phyloP scores from a whole-genome alignment of 805 yeast species.

The Candida koratica region DNA sequence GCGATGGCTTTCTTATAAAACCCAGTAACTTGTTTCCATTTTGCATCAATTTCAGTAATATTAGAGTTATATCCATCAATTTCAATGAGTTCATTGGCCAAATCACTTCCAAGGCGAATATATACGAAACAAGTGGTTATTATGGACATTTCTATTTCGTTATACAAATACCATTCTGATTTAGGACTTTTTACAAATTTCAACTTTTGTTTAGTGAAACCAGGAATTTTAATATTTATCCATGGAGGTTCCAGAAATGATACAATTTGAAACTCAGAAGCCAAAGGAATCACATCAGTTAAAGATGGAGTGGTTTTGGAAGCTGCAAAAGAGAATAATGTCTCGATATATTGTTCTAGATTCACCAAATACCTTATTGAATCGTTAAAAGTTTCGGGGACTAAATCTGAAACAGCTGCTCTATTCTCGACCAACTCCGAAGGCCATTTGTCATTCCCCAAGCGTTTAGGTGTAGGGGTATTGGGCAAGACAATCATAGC shows the following conservation, averaged over 20 bases:
- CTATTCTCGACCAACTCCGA: constrained; percentile 9
- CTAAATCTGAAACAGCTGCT: constrained; percentile 7
- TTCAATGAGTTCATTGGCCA: constrained; percentile 32
- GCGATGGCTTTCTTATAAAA: constrained; percentile 32
- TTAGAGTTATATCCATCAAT: constrained; percentile 2
- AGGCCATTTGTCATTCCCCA: constrained; percentile 4
- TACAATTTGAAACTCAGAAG: not conserved
- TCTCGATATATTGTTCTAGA: constrained; percentile 34
- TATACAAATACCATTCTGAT: constrained; percentile 26
- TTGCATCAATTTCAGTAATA: constrained; percentile 19
- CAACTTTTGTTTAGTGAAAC: no score
- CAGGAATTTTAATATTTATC: not conserved
- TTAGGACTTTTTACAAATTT: not conserved
- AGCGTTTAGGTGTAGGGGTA: constrained; percentile 9
- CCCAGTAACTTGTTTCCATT: constrained; percentile 35
- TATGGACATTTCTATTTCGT: constrained; percentile 28
- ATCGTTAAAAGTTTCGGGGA: constrained; percentile 15
- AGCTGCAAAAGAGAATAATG: constrained; percentile 16
- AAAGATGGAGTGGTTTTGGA: not conserved
- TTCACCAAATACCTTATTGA: constrained; percentile 27
- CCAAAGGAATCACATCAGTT: not conserved
- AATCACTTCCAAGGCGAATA: constrained; percentile 31
- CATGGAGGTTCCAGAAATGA: constrained; percentile 1
- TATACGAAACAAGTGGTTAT: constrained; percentile 27
- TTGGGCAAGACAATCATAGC: constrained; percentile 16